These are phyloP conservation scores for Cafeteria roenbergensis DNA, from an alignment of 108 stramenopile species.

Conservation along the genomic window DNA sequence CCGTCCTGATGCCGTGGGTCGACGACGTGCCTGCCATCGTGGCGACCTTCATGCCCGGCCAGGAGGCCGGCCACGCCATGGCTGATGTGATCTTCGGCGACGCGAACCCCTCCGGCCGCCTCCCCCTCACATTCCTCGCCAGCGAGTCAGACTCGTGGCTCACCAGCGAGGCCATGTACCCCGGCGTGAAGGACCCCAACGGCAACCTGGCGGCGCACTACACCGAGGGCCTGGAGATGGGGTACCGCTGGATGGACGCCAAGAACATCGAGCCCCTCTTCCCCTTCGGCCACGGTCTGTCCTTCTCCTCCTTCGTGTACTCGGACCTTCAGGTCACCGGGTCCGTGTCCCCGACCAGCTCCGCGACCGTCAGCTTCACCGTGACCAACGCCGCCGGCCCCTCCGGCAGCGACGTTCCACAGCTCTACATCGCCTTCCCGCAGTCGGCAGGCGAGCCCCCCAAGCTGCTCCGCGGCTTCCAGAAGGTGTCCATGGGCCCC, in stretches of 20 bases:
- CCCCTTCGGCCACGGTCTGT: constrained; percentile 59
- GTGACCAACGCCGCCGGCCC: not conserved
- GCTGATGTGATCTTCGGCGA: constrained; percentile 52
- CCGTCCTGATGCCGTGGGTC: constrained; percentile 46
- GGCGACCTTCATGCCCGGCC: constrained; percentile 48
- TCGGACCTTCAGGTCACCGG: not conserved
- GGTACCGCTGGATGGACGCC: constrained; percentile 53
- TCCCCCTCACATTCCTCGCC: constrained; percentile 49
- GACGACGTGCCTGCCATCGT: constrained; percentile 30
- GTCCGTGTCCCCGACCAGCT: not conserved
- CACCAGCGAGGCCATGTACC: constrained; percentile 11
- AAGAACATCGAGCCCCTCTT: constrained; percentile 34
- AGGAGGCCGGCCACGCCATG: constrained; percentile 47
- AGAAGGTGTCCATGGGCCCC: not conserved
- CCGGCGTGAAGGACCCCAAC: constrained; percentile 5
- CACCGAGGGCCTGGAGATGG: constrained; percentile 52
- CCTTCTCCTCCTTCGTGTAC: constrained; percentile 53
- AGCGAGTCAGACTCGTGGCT: constrained; percentile 18
- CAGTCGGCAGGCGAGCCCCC: not conserved
- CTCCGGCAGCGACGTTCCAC: not conserved
- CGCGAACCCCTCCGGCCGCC: constrained; percentile 39
- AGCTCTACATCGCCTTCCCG: not conserved
- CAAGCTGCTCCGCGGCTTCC: not conserved
- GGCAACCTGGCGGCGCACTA: constrained; percentile 31
- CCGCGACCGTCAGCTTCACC: not conserved